Conservation (phyloP, 257 asterid genomes). For the Fraxinus pennsylvanica region DNA sequence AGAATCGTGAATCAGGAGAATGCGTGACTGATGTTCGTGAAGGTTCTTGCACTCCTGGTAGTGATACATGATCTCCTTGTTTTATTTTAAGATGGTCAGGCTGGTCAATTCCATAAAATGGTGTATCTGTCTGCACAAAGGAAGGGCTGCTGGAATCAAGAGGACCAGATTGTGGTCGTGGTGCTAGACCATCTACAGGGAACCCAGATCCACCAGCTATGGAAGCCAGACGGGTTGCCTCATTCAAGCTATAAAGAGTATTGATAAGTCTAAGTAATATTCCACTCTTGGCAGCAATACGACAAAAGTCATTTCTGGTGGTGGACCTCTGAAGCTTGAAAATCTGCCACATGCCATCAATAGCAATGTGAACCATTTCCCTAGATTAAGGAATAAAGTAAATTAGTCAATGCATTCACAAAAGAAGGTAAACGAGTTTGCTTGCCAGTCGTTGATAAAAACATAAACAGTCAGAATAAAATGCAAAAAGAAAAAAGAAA, state of each 20-base stretch:
- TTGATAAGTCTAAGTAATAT: constrained; percentile 86
- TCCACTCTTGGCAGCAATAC: constrained; percentile 93
- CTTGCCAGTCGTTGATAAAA: background rate
- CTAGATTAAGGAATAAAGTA: constrained; percentile 46
- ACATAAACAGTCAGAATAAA: background rate
- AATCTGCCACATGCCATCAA: constrained; percentile 99
- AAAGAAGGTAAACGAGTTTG: constrained; percentile 7
- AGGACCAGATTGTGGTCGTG: constrained; percentile 75
- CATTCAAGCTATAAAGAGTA: constrained; percentile 90
- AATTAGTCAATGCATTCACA: constrained; percentile 28
- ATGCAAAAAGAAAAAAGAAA: background rate
- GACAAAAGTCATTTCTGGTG: constrained; percentile 90
- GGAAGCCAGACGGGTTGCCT: constrained; percentile 85
- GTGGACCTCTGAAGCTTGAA: constrained; percentile 96
- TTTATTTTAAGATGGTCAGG: constrained; percentile 62
- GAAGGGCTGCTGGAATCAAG: constrained; percentile 66
- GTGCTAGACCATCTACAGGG: constrained; percentile 63
- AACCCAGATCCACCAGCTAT: constrained; percentile 75
- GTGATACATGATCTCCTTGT: constrained; percentile 69
- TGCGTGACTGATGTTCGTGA: constrained; percentile 62
- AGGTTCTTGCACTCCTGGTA: constrained; percentile 59
- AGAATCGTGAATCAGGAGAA: constrained; percentile 66
- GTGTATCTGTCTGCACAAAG: constrained; percentile 49
- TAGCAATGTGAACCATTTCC: constrained; percentile 99
- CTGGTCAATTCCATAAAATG: constrained; percentile 63